Percentiles rank a stretch among this genome's conserved stretches.
phyloP scores from a whole-genome alignment of 257 asterid genomes.

The Jasminum sambac region DNA sequence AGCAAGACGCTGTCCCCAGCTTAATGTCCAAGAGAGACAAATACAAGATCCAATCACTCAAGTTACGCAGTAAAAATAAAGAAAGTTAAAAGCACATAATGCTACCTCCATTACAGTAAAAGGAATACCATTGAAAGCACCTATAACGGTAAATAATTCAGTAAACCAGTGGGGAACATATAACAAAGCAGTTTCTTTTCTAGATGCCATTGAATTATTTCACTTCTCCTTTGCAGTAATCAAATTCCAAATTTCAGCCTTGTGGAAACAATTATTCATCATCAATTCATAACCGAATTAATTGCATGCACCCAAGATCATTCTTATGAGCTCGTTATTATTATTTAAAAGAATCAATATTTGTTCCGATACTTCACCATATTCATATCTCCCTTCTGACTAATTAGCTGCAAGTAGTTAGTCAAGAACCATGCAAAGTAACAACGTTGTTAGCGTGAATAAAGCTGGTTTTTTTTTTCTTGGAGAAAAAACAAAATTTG shows the following conservation, averaged over 20 bases:
- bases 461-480: too few species aligned
- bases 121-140: slow-evolving; percentile 3
- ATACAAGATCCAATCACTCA: slow-evolving; percentile 5
- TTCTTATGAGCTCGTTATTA: slow-evolving; percentile 13
- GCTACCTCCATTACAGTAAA: not conserved
- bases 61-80: not conserved
- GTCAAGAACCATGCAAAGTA: too few species aligned
- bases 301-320: slow-evolving; percentile 24
- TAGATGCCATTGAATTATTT: not conserved
- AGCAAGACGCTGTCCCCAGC: slow-evolving; percentile 68
- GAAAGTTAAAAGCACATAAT: not conserved
- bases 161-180: not conserved
- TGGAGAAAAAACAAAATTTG: too few species aligned
- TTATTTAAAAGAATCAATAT: slow-evolving; percentile 10
- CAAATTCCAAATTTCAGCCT: not conserved
- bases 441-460: too few species aligned
- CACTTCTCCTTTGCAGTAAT: not conserved
- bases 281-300: not conserved
- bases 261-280: not conserved
- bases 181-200: not conserved
- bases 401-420: too few species aligned
- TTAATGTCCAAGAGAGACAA: slow-evolving; percentile 30
- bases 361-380: slow-evolving; percentile 11
- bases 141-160: not conserved
- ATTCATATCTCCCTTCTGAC: not conserved